These are phyloP conservation scores for Teunomyces barrocoloradensis DNA, from an alignment of 805 yeast genomes.

Conservation along the genomic window DNA sequence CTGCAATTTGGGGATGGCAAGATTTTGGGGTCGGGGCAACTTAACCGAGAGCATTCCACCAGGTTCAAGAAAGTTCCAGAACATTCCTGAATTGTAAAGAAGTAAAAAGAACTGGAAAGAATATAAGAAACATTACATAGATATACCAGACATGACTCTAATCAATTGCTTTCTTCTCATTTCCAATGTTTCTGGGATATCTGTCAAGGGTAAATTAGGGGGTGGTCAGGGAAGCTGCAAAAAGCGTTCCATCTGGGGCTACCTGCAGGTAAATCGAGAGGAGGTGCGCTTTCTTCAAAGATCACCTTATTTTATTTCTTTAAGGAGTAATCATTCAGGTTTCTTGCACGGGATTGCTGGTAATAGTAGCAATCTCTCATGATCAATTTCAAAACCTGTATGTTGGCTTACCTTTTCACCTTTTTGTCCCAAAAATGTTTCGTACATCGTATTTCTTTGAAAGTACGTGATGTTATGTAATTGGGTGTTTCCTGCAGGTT, in stretches of 20 bases:
- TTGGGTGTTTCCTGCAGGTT: too few species aligned
- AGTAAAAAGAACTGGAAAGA: neutral
- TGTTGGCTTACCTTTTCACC: too few species aligned
- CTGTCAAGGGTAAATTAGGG: too few species aligned
- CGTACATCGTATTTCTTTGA: too few species aligned
- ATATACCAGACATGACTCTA: too few species aligned
- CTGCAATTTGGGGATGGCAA: slow-evolving; percentile 1
- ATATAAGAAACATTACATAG: neutral
- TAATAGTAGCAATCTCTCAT: neutral
- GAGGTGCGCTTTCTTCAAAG: neutral
- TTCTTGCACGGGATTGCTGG: neutral
- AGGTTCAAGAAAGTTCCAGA: slow-evolving; percentile 1
- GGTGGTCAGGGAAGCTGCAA: neutral
- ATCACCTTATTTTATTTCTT: neutral
- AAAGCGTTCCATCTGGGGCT: neutral
- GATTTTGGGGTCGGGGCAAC: neutral
- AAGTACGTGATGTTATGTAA: too few species aligned
- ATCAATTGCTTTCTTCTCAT: too few species aligned
- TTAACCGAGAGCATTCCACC: neutral
- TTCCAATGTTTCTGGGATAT: too few species aligned
- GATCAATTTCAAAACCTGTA: neutral
- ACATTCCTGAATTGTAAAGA: neutral
- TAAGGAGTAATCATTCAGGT: neutral
- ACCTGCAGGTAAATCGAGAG: neutral
- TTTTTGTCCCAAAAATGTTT: too few species aligned